These are phyloP conservation scores for Phialophora expanda DNA, from an alignment of 2,329 filamentous ascomycete species.

Conservation along the genomic window DNA sequence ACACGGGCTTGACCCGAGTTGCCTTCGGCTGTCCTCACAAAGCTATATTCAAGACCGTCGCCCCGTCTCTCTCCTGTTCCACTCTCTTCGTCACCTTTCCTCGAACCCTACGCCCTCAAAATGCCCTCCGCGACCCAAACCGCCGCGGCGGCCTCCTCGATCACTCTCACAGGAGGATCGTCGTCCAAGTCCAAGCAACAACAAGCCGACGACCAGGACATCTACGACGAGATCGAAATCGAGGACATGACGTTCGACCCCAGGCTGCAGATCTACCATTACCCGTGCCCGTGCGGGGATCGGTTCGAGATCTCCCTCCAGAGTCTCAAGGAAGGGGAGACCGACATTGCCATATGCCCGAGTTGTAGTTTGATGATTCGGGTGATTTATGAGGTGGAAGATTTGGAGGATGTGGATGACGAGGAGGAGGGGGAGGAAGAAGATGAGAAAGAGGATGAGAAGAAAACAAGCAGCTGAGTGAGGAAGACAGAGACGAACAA, in stretches of 20 bases:
- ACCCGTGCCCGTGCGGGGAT: conserved; percentile 96
- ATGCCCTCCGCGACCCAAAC: conserved; percentile 27
- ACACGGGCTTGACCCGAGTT: background rate
- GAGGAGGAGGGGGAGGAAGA: conserved; percentile 16
- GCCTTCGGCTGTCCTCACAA: no score
- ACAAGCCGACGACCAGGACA: conserved; percentile 64
- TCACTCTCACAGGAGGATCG: conserved; percentile 11
- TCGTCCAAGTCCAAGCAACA: conserved; percentile 8
- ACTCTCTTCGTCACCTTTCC: background rate
- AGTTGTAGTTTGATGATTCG: conserved; percentile 97
- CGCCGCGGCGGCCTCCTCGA: conserved; percentile 16
- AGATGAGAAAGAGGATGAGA: background rate
- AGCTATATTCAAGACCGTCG: no score
- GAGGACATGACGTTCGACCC: conserved; percentile 96
- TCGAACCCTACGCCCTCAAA: background rate
- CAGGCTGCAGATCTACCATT: conserved; percentile 84
- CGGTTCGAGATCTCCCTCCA: conserved; percentile 87
- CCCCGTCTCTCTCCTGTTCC: background rate
- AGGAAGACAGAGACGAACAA: background rate
- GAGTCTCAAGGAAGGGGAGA: conserved; percentile 81
- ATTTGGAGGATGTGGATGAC: conserved; percentile 48
- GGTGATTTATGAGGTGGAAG: conserved; percentile 86
- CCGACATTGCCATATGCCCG: conserved; percentile 92
- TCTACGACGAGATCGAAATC: conserved; percentile 98
- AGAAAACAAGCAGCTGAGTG: background rate